A percentile compares a stretch with the other conserved stretches of the same genome.
phyloP scores from a whole-genome alignment of 176 grass and related monocot genomes.

The Musa itinerans region DNA sequence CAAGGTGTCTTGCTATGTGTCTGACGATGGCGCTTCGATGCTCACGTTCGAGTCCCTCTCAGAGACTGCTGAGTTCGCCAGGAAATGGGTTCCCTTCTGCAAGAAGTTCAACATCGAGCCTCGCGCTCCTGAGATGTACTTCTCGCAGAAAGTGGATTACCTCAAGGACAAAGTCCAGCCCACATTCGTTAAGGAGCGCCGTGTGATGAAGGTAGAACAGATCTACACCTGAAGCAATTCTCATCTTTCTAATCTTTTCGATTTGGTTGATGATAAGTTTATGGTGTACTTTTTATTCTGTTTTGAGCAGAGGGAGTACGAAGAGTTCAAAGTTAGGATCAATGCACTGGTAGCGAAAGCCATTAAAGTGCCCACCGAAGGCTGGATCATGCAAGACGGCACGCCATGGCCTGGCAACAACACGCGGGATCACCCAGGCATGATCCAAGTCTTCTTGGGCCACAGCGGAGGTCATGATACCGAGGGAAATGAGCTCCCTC shows the following conservation, averaged over 20 bases:
- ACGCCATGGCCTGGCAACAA: conserved; percentile 98
- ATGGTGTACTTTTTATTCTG: not conserved
- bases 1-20: conserved; percentile 98
- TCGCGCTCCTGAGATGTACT: conserved; percentile 89
- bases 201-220: conserved; percentile 79
- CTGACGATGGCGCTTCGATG: conserved; percentile 96
- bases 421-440: conserved; percentile 93
- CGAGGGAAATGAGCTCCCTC: conserved; percentile 87
- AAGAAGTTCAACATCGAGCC: conserved; percentile 97
- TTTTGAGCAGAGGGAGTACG: conserved; percentile 72
- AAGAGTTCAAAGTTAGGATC: conserved; percentile 95
- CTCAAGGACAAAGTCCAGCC: conserved; percentile 98
- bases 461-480: conserved; percentile 90
- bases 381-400: conserved; percentile 98
- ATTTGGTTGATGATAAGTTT: not conserved
- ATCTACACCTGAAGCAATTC: not conserved
- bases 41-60: conserved; percentile 88
- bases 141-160: conserved; percentile 83
- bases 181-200: conserved; percentile 81
- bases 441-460: conserved; percentile 98
- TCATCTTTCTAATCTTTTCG: not conserved
- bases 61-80: conserved; percentile 85
- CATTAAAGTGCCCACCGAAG: conserved; percentile 67
- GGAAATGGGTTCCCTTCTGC: conserved; percentile 98
- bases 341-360: conserved; percentile 95